Evolutionary conservation across 345 rosid genomes (phyloP).

Genomic region (Populus pruinosa): DNA sequence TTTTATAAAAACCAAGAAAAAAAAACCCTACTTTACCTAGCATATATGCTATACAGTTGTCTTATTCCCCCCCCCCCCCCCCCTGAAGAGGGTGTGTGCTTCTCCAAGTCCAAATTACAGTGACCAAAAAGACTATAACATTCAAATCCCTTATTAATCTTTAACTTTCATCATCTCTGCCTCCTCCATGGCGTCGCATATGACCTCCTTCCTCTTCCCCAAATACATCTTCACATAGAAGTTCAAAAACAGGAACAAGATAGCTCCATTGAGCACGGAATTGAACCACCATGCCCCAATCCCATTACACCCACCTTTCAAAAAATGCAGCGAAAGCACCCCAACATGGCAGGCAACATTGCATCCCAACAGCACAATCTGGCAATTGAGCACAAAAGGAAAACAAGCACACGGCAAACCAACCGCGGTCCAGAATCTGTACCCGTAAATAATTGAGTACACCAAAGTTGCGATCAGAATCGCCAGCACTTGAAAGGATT

Average conservation of each 20-base stretch:
- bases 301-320: constrained; percentile 90
- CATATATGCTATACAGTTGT: too few species aligned
- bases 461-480: constrained; percentile 66
- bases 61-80: too few species aligned
- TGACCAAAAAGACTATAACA: background rate
- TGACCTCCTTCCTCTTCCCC: background rate
- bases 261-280: constrained; percentile 65
- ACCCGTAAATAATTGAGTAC: constrained; percentile 69
- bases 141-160: background rate
- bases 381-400: constrained; percentile 68
- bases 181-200: background rate
- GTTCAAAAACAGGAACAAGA: constrained; percentile 54
- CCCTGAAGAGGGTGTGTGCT: too few species aligned
- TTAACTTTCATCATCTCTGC: background rate
- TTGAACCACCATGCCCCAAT: constrained; percentile 87
- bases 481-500: constrained; percentile 81
- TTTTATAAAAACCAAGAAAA: too few species aligned
- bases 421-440: constrained; percentile 64
- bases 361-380: constrained; percentile 54
- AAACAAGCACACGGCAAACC: constrained; percentile 65
- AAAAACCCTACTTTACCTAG: too few species aligned
- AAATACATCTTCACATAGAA: constrained; percentile 48
- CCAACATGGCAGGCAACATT: constrained; percentile 74
- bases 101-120: background rate
- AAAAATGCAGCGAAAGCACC: constrained; percentile 61